These are phyloP conservation scores for Pseudozyma tsukubaensis DNA, from an alignment of 1,284 basidiomycete genomes.

Conservation along the genomic window DNA sequence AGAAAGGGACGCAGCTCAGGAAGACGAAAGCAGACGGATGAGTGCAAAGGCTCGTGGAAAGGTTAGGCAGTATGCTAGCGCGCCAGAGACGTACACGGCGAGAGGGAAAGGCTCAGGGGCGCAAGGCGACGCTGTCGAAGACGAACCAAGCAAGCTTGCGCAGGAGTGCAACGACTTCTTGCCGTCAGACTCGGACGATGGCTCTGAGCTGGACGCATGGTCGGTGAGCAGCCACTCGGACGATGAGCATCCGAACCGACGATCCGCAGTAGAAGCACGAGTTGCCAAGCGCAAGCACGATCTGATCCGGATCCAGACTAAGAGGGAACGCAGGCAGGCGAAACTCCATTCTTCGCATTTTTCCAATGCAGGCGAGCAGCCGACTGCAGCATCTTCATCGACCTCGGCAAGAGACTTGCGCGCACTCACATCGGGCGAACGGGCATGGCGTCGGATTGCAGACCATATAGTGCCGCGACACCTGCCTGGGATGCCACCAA, in stretches of 20 bases:
- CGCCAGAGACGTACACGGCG: slow-evolving; percentile 11
- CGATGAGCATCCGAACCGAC: slow-evolving; percentile 26
- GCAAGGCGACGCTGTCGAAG: not conserved
- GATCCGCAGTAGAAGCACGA: slow-evolving; percentile 33
- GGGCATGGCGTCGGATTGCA: slow-evolving; percentile 50
- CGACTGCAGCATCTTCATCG: not conserved
- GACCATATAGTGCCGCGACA: slow-evolving; percentile 55
- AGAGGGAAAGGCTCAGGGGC: not conserved
- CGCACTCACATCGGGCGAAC: slow-evolving; percentile 39
- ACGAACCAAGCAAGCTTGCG: slow-evolving; percentile 15
- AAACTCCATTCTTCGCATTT: slow-evolving; percentile 17
- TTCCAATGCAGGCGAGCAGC: not conserved
- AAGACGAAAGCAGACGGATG: slow-evolving; percentile 3
- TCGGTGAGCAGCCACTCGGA: slow-evolving; percentile 47
- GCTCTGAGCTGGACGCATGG: slow-evolving; percentile 42
- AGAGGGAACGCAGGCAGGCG: slow-evolving; percentile 22
- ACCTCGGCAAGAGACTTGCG: slow-evolving; percentile 25
- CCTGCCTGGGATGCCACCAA: slow-evolving; percentile 53
- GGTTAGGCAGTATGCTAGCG: slow-evolving; percentile 15
- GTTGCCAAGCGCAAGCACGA: slow-evolving; percentile 37
- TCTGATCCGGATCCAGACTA: slow-evolving; percentile 10
- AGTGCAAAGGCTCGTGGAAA: slow-evolving; percentile 17
- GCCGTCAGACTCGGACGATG: slow-evolving; percentile 50
- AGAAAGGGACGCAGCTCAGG: slow-evolving; percentile 1
- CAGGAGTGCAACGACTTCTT: slow-evolving; percentile 34